phyloP scores from a whole-genome alignment of 169 alveolate genomes.

The Babesia bovis region DNA sequence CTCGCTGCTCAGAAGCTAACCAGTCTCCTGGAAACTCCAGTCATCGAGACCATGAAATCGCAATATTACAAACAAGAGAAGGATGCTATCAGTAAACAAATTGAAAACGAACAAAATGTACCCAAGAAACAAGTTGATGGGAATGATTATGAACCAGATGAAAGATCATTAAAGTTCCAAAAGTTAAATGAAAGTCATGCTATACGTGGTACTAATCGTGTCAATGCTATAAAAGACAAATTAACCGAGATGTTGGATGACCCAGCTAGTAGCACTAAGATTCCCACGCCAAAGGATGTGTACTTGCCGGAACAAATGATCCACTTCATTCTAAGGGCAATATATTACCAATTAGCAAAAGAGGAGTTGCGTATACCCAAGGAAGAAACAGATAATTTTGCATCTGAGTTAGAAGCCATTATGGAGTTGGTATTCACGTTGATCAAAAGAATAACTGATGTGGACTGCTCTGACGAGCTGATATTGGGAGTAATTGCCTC shows the following conservation, averaged over 20 bases:
- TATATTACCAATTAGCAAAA: not conserved
- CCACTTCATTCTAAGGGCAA: not conserved
- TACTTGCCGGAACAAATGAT: not conserved
- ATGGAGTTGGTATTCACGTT: not conserved
- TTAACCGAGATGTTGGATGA: not conserved
- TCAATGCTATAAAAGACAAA: not conserved
- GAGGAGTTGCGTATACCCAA: not conserved
- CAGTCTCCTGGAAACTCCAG: not conserved
- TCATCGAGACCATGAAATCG: not conserved
- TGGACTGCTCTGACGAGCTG: slow-evolving; percentile 4
- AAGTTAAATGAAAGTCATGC: not conserved
- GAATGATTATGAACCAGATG: no score
- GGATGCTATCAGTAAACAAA: no score
- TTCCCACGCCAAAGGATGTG: not conserved
- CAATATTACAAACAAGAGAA: no score
- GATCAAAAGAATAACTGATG: not conserved
- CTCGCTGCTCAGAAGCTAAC: not conserved
- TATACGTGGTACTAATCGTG: not conserved
- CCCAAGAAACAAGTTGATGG: no score
- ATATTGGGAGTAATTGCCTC: not conserved
- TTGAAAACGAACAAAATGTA: no score
- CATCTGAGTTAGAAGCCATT: not conserved
- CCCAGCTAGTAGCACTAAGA: not conserved
- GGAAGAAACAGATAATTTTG: no score
- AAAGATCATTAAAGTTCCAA: not conserved